Evolutionary conservation across 129 eudicot genomes (phyloP).

Genomic region (Sambucus nigra): DNA sequence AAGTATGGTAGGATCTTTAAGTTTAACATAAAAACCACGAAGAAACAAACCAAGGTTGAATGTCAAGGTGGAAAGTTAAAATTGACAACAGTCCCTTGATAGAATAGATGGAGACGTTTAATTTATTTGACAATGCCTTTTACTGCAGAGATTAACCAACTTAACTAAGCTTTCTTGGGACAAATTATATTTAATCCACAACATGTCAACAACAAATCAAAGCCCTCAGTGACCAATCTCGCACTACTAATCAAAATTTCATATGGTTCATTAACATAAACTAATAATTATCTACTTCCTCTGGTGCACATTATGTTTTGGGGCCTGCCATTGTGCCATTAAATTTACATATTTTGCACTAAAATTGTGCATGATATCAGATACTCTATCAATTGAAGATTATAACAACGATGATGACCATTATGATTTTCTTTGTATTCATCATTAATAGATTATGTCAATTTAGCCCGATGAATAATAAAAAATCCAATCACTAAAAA

Average conservation of each 20-base stretch:
- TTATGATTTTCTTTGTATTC: slow-evolving; percentile 3
- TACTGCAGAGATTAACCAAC: neutral
- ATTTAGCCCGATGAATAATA: neutral
- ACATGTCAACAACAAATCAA: too few relatives aligned
- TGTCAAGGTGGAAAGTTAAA: too few relatives aligned
- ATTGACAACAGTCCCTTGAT: too few relatives aligned
- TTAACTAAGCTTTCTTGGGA: neutral
- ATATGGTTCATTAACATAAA: neutral
- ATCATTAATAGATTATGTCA: neutral
- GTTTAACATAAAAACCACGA: neutral
- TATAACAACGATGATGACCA: slow-evolving; percentile 7
- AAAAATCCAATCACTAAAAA: neutral
- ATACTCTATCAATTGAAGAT: neutral
- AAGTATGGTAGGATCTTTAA: too few relatives aligned
- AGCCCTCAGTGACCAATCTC: neutral
- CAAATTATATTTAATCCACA: neutral
- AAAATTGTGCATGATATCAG: slow-evolving; percentile 1
- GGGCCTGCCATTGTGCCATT: slow-evolving; percentile 9
- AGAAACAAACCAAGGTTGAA: neutral
- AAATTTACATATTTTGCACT: too few relatives aligned
- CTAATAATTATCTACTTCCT: slow-evolving; percentile 2
- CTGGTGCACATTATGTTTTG: neutral
- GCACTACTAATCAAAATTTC: neutral
- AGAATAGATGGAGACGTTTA: too few relatives aligned
- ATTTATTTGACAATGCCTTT: too few relatives aligned